phyloP scores from a whole-genome alignment of 1,284 basidiomycete species.

The Leccinum pachyderme region DNA sequence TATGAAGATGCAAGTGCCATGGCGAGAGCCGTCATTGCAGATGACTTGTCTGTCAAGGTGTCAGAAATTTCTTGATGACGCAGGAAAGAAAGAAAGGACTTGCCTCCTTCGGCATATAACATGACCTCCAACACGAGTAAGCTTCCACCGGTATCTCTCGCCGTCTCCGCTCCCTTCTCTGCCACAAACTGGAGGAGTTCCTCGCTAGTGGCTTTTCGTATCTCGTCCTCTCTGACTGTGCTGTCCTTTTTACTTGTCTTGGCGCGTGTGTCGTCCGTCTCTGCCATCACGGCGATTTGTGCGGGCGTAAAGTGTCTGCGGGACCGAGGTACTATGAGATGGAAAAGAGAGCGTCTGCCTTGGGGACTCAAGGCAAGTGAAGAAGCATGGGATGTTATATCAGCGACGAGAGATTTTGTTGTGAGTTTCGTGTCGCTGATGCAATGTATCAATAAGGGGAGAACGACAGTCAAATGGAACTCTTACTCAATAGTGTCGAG shows the following conservation, averaged over 20 bases:
- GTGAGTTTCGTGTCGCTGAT: slow-evolving; percentile 83
- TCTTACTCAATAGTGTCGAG: slow-evolving; percentile 82
- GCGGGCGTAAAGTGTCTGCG: slow-evolving; percentile 82
- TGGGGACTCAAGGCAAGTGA: slow-evolving; percentile 55
- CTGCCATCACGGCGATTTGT: slow-evolving; percentile 64
- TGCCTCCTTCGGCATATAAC: slow-evolving; percentile 76
- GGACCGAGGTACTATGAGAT: slow-evolving; percentile 76
- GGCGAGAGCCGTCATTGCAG: slow-evolving; percentile 59
- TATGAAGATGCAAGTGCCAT: slow-evolving; percentile 54
- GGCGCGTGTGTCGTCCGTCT: slow-evolving; percentile 53
- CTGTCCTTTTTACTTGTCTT: slow-evolving; percentile 81
- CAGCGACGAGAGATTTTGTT: slow-evolving; percentile 71
- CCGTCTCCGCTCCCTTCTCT: slow-evolving; percentile 54
- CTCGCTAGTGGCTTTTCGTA: slow-evolving; percentile 67
- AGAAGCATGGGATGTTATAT: slow-evolving; percentile 55
- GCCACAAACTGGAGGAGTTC: slow-evolving; percentile 67
- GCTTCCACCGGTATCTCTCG: slow-evolving; percentile 75
- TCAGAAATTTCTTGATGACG: background rate
- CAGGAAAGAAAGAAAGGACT: slow-evolving; percentile 23
- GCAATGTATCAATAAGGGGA: slow-evolving; percentile 6
- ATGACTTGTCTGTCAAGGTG: slow-evolving; percentile 62
- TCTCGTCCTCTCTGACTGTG: slow-evolving; percentile 60
- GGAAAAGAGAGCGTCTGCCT: slow-evolving; percentile 77
- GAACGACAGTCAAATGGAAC: slow-evolving; percentile 8
- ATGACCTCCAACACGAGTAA: slow-evolving; percentile 77